Percentiles rank a stretch among this genome's conserved stretches.
Conservation (phyloP, 2,329 filamentous ascomycete species). For the Dactylellina sp. region DNA sequence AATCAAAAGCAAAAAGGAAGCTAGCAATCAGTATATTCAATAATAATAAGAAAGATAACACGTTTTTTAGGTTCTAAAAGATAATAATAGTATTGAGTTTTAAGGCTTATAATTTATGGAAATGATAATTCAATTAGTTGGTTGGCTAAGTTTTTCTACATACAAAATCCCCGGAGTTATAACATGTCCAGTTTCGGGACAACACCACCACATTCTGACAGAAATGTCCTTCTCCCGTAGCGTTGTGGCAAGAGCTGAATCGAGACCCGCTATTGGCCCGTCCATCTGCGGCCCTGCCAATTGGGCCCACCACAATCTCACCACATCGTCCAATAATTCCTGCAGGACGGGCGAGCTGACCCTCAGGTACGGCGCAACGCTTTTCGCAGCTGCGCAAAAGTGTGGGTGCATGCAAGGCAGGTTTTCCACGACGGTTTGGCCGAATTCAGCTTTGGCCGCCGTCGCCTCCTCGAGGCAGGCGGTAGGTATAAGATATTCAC, state of each 20-base stretch:
- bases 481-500: slow-evolving; percentile 33
- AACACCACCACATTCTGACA: no score
- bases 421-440: slow-evolving; percentile 35
- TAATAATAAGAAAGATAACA: no score
- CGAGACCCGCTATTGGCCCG: slow-evolving; percentile 27
- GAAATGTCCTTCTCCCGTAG: slow-evolving; percentile 37
- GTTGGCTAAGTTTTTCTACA: no score
- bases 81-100: no score
- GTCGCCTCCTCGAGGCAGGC: slow-evolving; percentile 20
- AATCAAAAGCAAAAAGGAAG: no score
- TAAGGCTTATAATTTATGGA: no score
- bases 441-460: slow-evolving; percentile 21
- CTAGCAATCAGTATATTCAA: no score
- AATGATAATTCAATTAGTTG: no score
- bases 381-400: slow-evolving; percentile 29
- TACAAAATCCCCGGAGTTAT: no score
- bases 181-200: no score
- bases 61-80: no score
- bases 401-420: slow-evolving; percentile 34
- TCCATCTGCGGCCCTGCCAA: slow-evolving; percentile 22
- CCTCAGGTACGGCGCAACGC: slow-evolving; percentile 45
- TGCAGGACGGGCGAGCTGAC: slow-evolving; percentile 32
- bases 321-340: slow-evolving; percentile 35
- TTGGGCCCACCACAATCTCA: slow-evolving; percentile 53
- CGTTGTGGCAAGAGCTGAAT: slow-evolving; percentile 32